Conservation (phyloP, 176 grass and related monocot genomes). For the Musa schizocarpa region DNA sequence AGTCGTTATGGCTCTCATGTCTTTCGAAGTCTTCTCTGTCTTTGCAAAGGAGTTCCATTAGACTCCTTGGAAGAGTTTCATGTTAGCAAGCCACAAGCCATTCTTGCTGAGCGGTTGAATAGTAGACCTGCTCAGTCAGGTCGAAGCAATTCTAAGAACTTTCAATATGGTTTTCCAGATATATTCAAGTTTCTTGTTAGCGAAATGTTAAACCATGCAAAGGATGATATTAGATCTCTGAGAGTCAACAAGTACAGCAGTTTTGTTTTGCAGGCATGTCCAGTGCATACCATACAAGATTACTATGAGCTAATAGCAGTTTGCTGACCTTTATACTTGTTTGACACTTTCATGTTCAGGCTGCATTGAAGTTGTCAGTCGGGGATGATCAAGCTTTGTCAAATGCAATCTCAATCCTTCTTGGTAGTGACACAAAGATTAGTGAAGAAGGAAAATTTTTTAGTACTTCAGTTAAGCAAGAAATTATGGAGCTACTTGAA, state of each 20-base stretch:
- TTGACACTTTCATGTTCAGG: constrained; percentile 32
- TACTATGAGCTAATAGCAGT: background rate
- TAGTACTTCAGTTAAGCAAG: constrained; percentile 35
- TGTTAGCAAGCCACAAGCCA: constrained; percentile 54
- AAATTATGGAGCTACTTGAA: constrained; percentile 76
- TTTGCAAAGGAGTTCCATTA: constrained; percentile 71
- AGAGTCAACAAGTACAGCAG: constrained; percentile 72
- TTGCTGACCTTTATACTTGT: constrained; percentile 11
- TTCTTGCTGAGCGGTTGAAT: constrained; percentile 60
- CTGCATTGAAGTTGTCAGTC: constrained; percentile 57
- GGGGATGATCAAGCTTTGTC: constrained; percentile 48
- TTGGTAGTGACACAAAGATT: constrained; percentile 39
- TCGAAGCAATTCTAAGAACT: constrained; percentile 29
- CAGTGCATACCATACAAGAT: background rate
- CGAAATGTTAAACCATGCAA: constrained; percentile 52
- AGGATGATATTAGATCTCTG: constrained; percentile 44
- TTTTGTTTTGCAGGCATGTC: constrained; percentile 73
- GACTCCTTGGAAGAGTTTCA: constrained; percentile 63
- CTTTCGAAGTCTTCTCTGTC: constrained; percentile 72
- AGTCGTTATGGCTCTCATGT: constrained; percentile 87
- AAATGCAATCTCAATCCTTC: constrained; percentile 55
- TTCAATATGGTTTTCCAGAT: constrained; percentile 39
- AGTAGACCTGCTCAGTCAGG: constrained; percentile 31
- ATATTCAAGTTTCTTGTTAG: constrained; percentile 62
- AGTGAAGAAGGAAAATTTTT: constrained; percentile 22